Conservation (phyloP, 768 basidiomycete species). For the Mycena floridula region DNA sequence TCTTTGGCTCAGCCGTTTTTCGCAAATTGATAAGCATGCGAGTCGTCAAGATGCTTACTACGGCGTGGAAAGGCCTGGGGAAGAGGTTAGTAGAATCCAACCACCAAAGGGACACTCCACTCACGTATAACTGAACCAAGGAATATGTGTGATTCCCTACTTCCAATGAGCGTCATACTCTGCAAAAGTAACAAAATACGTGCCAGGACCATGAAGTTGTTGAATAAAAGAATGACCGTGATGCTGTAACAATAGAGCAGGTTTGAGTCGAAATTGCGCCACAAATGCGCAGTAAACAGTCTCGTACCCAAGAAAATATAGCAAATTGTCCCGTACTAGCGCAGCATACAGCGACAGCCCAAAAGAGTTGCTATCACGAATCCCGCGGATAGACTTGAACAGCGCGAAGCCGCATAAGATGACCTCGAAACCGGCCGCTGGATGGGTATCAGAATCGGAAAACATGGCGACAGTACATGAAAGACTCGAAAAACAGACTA, state of each 20-base stretch:
- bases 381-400: constrained; percentile 25
- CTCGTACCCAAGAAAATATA: constrained; percentile 37
- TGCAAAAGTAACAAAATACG: constrained; percentile 7
- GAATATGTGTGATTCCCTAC: constrained; percentile 36
- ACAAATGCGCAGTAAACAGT: not conserved
- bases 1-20: too few relatives aligned
- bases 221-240: constrained; percentile 32
- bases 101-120: constrained; percentile 1
- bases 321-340: constrained; percentile 36
- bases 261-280: not conserved
- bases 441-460: too few relatives aligned
- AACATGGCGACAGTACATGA: not conserved
- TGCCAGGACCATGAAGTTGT: constrained; percentile 40
- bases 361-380: constrained; percentile 16
- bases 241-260: constrained; percentile 27
- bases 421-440: constrained; percentile 36
- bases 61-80: constrained; percentile 39
- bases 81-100: not conserved
- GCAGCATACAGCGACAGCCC: constrained; percentile 23
- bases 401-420: constrained; percentile 35
- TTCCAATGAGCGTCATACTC: not conserved
- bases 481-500: not conserved
- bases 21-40: constrained; percentile 41
- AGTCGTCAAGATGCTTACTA: constrained; percentile 37
- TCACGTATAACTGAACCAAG: constrained; percentile 44